Evolutionary conservation across 2,329 filamentous ascomycete genomes (phyloP), one percentile per base, ranked within the genome.

Genomic region (Diaporthe batatas): DNA sequence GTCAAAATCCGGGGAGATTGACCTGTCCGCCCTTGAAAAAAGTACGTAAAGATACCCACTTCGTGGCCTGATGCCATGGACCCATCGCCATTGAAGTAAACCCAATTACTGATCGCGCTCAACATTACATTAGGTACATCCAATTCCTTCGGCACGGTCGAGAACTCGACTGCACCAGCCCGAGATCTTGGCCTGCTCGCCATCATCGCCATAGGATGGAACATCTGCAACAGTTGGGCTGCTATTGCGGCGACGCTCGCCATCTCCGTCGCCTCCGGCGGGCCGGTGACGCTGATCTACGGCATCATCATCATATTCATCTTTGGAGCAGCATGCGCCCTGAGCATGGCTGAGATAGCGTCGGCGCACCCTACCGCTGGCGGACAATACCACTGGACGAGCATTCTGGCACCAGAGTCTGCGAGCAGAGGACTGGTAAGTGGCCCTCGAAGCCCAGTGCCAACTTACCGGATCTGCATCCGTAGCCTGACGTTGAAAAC

Each of bases 361-460:
- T 79, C 78, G 32, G 79, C 80, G 3, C 83, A 82, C 49, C 81
- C 82, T 0, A 83, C 82, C 5, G 82, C 82, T 0, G 81, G 82
- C 2, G 82, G 82, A 3, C 82, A 83, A 59, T 83, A 83, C 70
- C 81, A 83, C 34, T 83, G 80, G 78, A 79, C 80, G 1, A 78
- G 76, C 18, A 79, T 82, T 8, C 72, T 80, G 23, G 76, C 77
- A 6, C 78, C 79, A 10, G 10, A 53, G 2, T 65, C 36, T 7
- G 14, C 51, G n/a, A 71, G 59, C 23, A 49, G 70, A 57, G 64
- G 68, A 34, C 54, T 74, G 18, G 72, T 74, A 8, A 39, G 72
- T 53, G n/a, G 25, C 25, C 23, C 12, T 36, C 2, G 10, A 36
- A 29, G 29, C 29, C 29, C 29, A 29, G 5, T 29, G 29, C 2